These are phyloP conservation scores for Inosperma sp. DNA, from an alignment of 768 basidiomycete species.

Conservation along the genomic window DNA sequence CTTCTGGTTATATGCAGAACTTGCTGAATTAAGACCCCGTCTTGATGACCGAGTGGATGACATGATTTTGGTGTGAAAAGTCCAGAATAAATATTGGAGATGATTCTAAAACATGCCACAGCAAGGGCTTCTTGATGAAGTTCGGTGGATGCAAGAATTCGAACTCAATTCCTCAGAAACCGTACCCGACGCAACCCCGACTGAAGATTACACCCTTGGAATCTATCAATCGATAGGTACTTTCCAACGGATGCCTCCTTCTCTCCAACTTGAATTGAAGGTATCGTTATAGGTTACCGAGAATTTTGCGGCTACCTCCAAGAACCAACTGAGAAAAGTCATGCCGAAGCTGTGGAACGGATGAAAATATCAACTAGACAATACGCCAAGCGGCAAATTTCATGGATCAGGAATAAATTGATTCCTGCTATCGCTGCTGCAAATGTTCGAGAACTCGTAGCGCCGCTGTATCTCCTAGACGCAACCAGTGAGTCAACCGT, in stretches of 20 bases:
- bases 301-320: conserved; percentile 75
- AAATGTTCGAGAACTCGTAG: conserved; percentile 32
- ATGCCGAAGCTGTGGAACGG: conserved; percentile 55
- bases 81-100: background rate
- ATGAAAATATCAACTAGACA: conserved; percentile 88
- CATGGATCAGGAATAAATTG: conserved; percentile 90
- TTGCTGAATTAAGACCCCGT: conserved; percentile 55
- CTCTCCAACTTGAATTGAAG: background rate
- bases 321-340: conserved; percentile 37
- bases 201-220: conserved; percentile 68
- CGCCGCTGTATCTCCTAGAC: conserved; percentile 54
- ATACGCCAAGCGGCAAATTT: conserved; percentile 87
- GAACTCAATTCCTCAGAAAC: conserved; percentile 8
- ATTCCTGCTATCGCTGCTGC: conserved; percentile 62
- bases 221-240: conserved; percentile 93
- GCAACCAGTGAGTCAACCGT: conserved; percentile 49
- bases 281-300: conserved; percentile 65
- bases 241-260: background rate
- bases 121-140: conserved; percentile 80
- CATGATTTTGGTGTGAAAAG: conserved; percentile 72
- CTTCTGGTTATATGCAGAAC: conserved; percentile 87
- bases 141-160: conserved; percentile 48
- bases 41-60: conserved; percentile 78
- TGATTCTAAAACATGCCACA: conserved; percentile 25
- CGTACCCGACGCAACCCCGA: background rate